Base-by-base conservation (phyloP, 2,329 filamentous ascomycete species). In the Colletotrichum camelliae region DNA sequence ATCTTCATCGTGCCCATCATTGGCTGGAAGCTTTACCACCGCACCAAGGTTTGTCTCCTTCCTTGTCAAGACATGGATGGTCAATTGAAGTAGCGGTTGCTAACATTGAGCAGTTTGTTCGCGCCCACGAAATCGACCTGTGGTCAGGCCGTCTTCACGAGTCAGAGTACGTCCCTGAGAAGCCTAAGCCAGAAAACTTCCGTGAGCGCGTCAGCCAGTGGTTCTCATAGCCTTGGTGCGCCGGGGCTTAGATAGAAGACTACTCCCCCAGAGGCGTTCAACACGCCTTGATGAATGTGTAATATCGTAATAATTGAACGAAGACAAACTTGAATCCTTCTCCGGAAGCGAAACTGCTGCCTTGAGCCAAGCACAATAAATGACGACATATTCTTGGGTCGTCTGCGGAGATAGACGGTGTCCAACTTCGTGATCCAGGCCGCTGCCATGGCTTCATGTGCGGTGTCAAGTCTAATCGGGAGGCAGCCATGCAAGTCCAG, bases 1-100 rank as follows among this genome's bases (percentile, higher is more conserved):
- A 88, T 92, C 21, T 94, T 94, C 80, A 79, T 90, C 15, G 73
- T 84, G 4, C 86, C 85, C 1, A 85, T 86, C 21, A 78, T 87
- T 21, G 79, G 69, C 8, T 87, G 85, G 85, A 88, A 88, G 77
- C 9, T 87, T 7, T 58, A 67, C 27, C 57, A 75, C 35, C 60
- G 70, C 62, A 75, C 73, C 16, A 75, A 75, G 73, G 73, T 73
- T 64, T 35, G 73, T 55, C 24, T 15, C 3, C 9, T 7, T 9
- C 7, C 10, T 16, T 29, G 3, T 2, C 10, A n/a, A 27, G 7
- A 37, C 43, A n/a, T 4, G 1, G 1, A 33, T n/a, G 3, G 15
- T 24, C 37, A 4, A 27, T 12, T 33, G 2, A 33, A 12, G 31
- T 33, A 33, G 9, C 31, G 31, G 31, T 57, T 27, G 35, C 57